Evolutionary conservation across 2,329 filamentous ascomycete genomes (phyloP).

Genomic region (Fusarium anguioides): DNA sequence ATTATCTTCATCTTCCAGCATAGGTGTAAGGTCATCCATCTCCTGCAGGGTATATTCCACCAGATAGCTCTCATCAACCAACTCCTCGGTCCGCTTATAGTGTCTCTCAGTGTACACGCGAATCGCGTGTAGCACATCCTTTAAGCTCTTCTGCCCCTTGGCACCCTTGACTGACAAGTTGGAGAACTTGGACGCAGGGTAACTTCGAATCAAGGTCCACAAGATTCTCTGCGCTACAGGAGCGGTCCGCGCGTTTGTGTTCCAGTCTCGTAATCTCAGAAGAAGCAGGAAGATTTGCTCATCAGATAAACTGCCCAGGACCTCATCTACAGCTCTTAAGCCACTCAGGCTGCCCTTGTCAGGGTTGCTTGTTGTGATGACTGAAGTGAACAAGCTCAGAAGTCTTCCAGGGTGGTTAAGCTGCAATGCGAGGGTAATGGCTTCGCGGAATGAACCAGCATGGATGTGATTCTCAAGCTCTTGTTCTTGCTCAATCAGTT

Average conservation of each 20-base stretch:
- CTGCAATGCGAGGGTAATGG: conserved; percentile 89
- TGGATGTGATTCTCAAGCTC: conserved; percentile 93
- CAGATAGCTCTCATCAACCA: conserved; percentile 93
- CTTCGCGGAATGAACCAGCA: conserved; percentile 87
- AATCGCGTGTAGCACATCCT: conserved; percentile 88
- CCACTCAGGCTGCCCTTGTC: conserved; percentile 74
- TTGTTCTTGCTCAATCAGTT: conserved; percentile 93
- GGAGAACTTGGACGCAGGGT: conserved; percentile 82
- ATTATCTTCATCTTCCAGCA: conserved; percentile 50
- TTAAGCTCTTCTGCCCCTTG: conserved; percentile 73
- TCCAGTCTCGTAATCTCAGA: conserved; percentile 91
- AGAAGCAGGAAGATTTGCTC: conserved; percentile 88
- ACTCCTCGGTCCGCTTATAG: conserved; percentile 87
- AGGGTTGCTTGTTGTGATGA: conserved; percentile 71
- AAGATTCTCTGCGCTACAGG: conserved; percentile 87
- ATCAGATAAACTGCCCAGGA: conserved; percentile 80
- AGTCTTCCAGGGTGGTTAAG: conserved; percentile 94
- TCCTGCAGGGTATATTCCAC: conserved; percentile 92
- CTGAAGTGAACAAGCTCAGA: conserved; percentile 83
- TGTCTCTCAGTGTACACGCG: conserved; percentile 93
- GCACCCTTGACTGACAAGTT: conserved; percentile 71
- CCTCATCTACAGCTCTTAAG: conserved; percentile 79
- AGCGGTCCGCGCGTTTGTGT: conserved; percentile 90
- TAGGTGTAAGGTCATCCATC: conserved; percentile 80
- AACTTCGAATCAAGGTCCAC: conserved; percentile 80